phyloP scores from a whole-genome alignment of 768 basidiomycete species.

The Pholiota conissans region DNA sequence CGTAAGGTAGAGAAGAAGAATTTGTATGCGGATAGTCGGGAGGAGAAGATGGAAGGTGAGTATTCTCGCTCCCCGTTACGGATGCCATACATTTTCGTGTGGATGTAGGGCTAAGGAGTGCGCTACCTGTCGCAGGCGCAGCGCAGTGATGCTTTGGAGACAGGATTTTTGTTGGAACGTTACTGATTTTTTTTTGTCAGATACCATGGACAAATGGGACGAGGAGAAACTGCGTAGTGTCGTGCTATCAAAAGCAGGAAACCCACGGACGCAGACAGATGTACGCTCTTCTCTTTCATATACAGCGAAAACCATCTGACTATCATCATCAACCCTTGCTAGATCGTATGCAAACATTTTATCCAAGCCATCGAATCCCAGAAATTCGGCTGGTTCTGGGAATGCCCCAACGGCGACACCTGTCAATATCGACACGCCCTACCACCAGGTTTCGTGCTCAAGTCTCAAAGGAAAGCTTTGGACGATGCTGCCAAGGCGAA shows the following conservation, averaged over 20 bases:
- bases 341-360: conserved; percentile 99
- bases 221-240: conserved; percentile 91
- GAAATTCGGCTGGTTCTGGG: conserved; percentile 98
- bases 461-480: conserved; percentile 87
- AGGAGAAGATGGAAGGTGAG: conserved; percentile 76
- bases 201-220: conserved; percentile 99
- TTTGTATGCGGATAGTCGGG: conserved; percentile 85
- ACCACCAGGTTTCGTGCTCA: conserved; percentile 94
- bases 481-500: conserved; percentile 91
- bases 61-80: no score
- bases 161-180: no score
- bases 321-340: no score
- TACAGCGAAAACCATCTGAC: no score
- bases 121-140: no score
- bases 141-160: no score
- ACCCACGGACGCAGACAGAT: conserved; percentile 90
- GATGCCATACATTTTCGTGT: no score
- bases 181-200: no score
- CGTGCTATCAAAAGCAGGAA: conserved; percentile 84
- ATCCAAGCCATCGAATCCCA: conserved; percentile 93
- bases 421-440: conserved; percentile 96
- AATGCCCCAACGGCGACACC: conserved; percentile 83
- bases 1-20: conserved; percentile 96
- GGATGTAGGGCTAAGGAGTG: no score
- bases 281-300: conserved; percentile 41